Conservation (phyloP, 305 asterid species). For the Fraxinus nigra region DNA sequence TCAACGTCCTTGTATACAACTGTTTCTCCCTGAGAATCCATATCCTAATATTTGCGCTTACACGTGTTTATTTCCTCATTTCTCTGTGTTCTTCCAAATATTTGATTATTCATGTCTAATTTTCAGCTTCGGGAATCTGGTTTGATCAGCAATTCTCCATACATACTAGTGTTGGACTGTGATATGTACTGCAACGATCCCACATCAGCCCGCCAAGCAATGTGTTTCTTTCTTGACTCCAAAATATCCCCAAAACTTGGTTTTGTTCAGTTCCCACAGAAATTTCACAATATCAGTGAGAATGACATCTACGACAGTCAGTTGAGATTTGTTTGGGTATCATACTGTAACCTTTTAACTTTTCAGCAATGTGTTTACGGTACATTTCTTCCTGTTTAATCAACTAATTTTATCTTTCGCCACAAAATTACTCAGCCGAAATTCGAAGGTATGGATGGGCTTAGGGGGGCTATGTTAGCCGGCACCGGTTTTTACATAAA, state of each 20-base stretch:
- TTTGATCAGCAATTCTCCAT: conserved; percentile 66
- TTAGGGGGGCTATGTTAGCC: conserved; percentile 50
- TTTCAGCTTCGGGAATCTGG: conserved; percentile 61
- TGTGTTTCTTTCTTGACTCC: conserved; percentile 69
- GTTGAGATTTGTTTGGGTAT: conserved; percentile 39
- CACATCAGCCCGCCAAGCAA: conserved; percentile 66
- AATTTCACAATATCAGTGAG: conserved; percentile 42
- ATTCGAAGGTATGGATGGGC: conserved; percentile 38
- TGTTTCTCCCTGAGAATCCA: neutral
- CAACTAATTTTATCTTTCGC: neutral
- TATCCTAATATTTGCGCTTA: neutral
- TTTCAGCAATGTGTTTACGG: neutral
- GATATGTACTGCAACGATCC: conserved; percentile 68
- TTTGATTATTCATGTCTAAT: neutral
- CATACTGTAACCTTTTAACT: neutral
- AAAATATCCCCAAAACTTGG: conserved; percentile 41
- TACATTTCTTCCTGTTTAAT: neutral
- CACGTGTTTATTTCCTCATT: neutral
- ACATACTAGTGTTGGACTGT: conserved; percentile 59
- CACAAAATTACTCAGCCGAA: neutral
- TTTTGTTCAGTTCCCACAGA: conserved; percentile 72
- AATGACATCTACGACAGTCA: conserved; percentile 53
- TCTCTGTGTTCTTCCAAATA: neutral
- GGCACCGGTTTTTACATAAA: conserved; percentile 60
- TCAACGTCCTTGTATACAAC: conserved; percentile 42